phyloP scores from a whole-genome alignment of 805 yeast genomes.

The Debaryomyces tyrocola region DNA sequence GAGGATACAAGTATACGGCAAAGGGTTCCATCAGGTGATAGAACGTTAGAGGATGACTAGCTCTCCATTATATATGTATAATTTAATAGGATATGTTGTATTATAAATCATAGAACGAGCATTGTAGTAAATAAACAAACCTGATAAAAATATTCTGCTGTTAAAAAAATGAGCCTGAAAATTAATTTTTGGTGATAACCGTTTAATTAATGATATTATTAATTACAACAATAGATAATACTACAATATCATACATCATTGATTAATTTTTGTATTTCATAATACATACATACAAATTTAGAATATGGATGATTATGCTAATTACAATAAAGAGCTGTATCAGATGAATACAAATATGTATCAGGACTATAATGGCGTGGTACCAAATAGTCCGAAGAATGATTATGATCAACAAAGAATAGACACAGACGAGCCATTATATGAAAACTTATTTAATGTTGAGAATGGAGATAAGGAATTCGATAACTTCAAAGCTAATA shows the following conservation, averaged over 20 bases:
- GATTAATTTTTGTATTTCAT: no score
- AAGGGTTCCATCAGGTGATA: constrained; percentile 17
- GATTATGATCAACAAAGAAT: neutral
- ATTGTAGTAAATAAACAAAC: neutral
- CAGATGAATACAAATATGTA: neutral
- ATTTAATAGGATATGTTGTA: no score
- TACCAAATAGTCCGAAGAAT: neutral
- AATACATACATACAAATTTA: neutral
- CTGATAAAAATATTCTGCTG: neutral
- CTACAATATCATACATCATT: no score
- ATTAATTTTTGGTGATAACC: constrained; percentile 3
- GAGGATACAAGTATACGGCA: constrained; percentile 11
- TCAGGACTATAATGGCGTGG: neutral
- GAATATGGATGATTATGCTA: neutral
- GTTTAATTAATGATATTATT: no score
- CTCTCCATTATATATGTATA: no score
- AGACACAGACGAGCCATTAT: neutral
- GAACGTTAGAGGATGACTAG: neutral
- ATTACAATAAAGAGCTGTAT: neutral
- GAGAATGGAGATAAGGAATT: neutral
- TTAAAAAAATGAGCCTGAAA: neutral
- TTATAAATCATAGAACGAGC: no score
- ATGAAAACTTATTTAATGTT: neutral
- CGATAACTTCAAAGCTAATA: neutral
- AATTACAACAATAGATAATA: no score